A percentile compares a stretch with the other conserved stretches of the same genome.
Conservation (phyloP, 441 rosid genomes). For the Brassica balearica region DNA sequence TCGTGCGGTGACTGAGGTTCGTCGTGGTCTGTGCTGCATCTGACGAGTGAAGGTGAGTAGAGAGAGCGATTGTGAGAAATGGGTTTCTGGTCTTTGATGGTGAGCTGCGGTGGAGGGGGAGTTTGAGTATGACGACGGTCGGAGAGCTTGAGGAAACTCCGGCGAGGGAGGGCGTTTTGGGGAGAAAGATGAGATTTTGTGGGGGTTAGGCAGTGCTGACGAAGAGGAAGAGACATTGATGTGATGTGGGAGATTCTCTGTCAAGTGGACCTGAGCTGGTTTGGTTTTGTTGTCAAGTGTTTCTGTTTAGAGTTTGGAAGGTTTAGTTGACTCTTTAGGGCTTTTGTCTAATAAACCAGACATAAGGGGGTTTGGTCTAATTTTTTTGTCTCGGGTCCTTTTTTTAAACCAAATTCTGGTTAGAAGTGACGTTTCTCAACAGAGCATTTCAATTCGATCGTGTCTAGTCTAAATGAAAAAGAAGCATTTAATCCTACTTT, state of each 20-base stretch:
- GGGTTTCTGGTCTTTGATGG: constrained; percentile 4
- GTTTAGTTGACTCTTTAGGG: background rate
- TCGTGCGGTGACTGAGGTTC: constrained; percentile 30
- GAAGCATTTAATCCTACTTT: no score
- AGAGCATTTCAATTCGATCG: no score
- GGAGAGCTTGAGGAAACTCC: constrained; percentile 34
- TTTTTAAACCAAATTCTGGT: no score
- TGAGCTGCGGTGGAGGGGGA: constrained; percentile 29
- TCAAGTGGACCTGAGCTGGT: constrained; percentile 34
- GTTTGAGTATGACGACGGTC: constrained; percentile 19
- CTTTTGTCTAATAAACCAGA: background rate
- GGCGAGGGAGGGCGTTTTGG: constrained; percentile 33
- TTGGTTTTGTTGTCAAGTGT: constrained; percentile 26
- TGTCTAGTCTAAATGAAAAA: no score
- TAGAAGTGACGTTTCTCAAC: no score
- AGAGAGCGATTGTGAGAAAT: constrained; percentile 22
- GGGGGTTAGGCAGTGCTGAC: constrained; percentile 37
- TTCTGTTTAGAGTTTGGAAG: background rate
- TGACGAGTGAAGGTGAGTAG: constrained; percentile 35
- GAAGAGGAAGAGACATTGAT: constrained; percentile 53
- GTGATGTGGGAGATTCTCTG: constrained; percentile 34
- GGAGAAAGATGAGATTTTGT: constrained; percentile 48
- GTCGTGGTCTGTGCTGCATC: constrained; percentile 40
- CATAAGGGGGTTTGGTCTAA: background rate
- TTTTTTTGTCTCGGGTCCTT: no score